A percentile compares a stretch with the other conserved stretches of the same genome.
Conservation (phyloP, 192 early-diverging fungal species). For the Mortierella antarctica region DNA sequence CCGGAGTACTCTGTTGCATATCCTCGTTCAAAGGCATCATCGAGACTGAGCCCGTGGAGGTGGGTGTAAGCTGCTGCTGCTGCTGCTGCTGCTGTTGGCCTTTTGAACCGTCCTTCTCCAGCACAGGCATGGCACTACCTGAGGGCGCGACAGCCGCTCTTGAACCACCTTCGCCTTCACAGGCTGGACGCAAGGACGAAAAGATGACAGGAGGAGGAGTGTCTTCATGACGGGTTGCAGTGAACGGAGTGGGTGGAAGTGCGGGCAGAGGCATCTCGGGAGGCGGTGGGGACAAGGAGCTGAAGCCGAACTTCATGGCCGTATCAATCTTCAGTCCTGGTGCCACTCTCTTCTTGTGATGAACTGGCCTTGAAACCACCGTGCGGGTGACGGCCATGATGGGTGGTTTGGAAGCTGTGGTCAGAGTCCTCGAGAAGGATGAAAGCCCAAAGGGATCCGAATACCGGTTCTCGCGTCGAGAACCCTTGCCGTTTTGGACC, state of each 20-base stretch:
- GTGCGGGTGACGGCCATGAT: too few species aligned
- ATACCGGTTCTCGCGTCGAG: conserved; percentile 17
- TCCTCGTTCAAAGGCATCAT: not conserved
- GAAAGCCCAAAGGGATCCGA: not conserved
- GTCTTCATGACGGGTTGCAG: not conserved
- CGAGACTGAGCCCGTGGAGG: not conserved
- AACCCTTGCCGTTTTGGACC: conserved; percentile 8
- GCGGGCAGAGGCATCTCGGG: conserved; percentile 18
- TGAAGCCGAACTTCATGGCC: too few species aligned
- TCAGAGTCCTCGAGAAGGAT: not conserved
- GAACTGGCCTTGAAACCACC: not conserved
- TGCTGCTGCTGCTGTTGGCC: not conserved
- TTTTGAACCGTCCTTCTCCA: too few species aligned
- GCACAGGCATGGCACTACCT: not conserved
- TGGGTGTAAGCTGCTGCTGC: not conserved
- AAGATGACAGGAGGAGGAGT: not conserved
- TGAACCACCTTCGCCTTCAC: not conserved
- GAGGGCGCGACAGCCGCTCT: not conserved
- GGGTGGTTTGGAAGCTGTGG: not conserved
- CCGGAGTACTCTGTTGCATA: not conserved
- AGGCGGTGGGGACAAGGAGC: not conserved
- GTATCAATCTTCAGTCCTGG: conserved; percentile 25
- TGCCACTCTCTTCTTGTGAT: not conserved
- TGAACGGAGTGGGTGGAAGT: conserved; percentile 7
- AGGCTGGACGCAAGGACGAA: not conserved